These are phyloP conservation scores for Pyrus betulifolia DNA, from an alignment of 306 rosid species.

Conservation along the genomic window DNA sequence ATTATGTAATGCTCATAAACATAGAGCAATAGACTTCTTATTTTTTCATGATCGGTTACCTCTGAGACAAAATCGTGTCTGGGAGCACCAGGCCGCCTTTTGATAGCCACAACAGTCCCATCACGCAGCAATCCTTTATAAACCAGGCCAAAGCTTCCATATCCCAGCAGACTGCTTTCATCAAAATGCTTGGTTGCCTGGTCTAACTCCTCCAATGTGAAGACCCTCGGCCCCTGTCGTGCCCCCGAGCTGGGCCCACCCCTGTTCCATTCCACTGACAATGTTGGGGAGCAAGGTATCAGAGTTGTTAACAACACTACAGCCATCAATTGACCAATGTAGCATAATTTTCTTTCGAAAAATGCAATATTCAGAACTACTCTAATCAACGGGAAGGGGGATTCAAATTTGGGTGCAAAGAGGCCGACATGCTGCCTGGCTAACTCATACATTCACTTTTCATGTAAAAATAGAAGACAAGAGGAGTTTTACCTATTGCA, in stretches of 20 bases:
- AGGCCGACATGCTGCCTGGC: neutral
- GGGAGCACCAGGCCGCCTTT: slow-evolving; percentile 34
- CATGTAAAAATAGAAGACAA: neutral
- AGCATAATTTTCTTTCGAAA: neutral
- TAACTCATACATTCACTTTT: neutral
- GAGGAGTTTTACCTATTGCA: slow-evolving; percentile 23
- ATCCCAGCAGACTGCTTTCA: slow-evolving; percentile 35
- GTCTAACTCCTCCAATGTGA: slow-evolving; percentile 31
- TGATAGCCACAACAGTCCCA: slow-evolving; percentile 40
- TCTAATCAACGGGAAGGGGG: neutral
- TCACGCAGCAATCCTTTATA: slow-evolving; percentile 36
- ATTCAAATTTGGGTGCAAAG: neutral
- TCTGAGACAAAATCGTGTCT: slow-evolving; percentile 25
- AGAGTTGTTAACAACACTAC: neutral
- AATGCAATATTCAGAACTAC: neutral
- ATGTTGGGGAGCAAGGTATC: neutral
- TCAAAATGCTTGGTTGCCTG: slow-evolving; percentile 36
- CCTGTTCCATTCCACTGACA: slow-evolving; percentile 30
- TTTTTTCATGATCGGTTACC: slow-evolving; percentile 11
- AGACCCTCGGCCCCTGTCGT: slow-evolving; percentile 17
- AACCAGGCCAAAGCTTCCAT: slow-evolving; percentile 44
- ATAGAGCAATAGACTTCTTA: neutral
- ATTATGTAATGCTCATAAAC: neutral
- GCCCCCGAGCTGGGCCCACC: slow-evolving; percentile 20
- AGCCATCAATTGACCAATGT: neutral